Percentiles rank a stretch among this genome's conserved stretches.
These are phyloP conservation scores for Trametes cingulata DNA, from an alignment of 768 basidiomycete species.

Conservation along the genomic window DNA sequence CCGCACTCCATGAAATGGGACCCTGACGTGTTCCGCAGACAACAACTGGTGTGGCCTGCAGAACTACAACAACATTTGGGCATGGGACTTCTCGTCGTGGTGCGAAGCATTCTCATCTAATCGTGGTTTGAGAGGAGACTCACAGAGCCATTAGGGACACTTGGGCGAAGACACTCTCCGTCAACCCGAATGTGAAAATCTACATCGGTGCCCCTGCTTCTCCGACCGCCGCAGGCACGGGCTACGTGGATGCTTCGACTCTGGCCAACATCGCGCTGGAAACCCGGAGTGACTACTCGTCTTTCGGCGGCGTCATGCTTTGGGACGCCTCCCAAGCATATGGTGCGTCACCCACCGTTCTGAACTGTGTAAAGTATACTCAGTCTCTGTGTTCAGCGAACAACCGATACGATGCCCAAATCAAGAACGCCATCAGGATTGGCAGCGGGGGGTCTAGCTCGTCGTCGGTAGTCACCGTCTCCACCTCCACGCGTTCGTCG, in stretches of 20 bases:
- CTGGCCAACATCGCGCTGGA: slow-evolving; percentile 49
- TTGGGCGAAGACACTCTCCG: slow-evolving; percentile 54
- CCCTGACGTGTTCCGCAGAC: slow-evolving; percentile 24
- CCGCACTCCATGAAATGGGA: background rate
- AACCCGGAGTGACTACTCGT: slow-evolving; percentile 59
- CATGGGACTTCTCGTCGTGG: slow-evolving; percentile 59
- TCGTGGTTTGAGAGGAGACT: background rate
- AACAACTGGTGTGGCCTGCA: slow-evolving; percentile 64
- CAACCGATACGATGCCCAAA: slow-evolving; percentile 26
- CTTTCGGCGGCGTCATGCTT: slow-evolving; percentile 59
- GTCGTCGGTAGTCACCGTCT: background rate
- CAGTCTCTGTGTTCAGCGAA: slow-evolving; percentile 18
- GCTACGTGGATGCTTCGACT: slow-evolving; percentile 51
- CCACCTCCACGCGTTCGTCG: background rate
- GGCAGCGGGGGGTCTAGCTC: slow-evolving; percentile 10
- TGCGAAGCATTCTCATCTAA: slow-evolving; percentile 40
- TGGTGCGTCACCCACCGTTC: background rate
- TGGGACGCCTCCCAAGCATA: slow-evolving; percentile 38
- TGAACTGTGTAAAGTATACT: too few species aligned
- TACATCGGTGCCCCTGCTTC: slow-evolving; percentile 68
- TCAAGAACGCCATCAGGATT: slow-evolving; percentile 23
- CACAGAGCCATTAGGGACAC: background rate
- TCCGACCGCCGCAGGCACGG: slow-evolving; percentile 54
- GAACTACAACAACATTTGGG: slow-evolving; percentile 45
- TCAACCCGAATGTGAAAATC: slow-evolving; percentile 61